Evolutionary conservation across 2,329 filamentous ascomycete genomes (phyloP), one percentile per base, ranked within the genome.

Genomic region (Ploettnerulaceae sp.): DNA sequence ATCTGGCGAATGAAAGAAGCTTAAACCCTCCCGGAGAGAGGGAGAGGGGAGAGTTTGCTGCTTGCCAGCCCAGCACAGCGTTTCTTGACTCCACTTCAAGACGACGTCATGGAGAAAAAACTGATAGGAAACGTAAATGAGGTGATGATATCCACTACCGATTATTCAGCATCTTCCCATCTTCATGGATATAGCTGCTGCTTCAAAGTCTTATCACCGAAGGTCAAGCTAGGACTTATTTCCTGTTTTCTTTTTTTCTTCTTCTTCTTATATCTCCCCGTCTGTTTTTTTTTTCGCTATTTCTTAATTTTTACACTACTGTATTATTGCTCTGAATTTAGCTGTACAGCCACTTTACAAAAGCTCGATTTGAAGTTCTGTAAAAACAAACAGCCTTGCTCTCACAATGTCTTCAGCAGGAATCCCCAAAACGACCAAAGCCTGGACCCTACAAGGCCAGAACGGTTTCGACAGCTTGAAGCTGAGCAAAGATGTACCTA

Each of bases 391-490:
- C 12, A n/a, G 9, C 18, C 5, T n/a, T 17, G 20, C 14, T 21
- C 29, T 31, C 34, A 45, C 15, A 31, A 53, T 54, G 48, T 44
- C 42, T 48, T 37, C 34, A n/a, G 17, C 32, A 26, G 46, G 56
- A 22, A 55, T 62, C 24, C 61, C 62, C 1, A 58, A 58, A 46
- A 58, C 57, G 1, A 55, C 51, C 12, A 58, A 59, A 40, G 48
- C 54, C 2, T 82, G 78, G 78, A 71, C 66, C 5, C 64, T 81
- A 14, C 58, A 68, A 45, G 72, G 72, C 53, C 67, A 65, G 53
- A 66, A 64, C 38, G 73, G 69, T 49, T 77, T 76, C 55, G 69
- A 75, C 18, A 63, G 64, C 43, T 62, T 76, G 40, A 72, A 71
- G 53, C 62, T 73, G 52, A 63, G 71, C 40, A 14, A 51, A 60